These are phyloP conservation scores for Yamadazyma jaroonii DNA, from an alignment of 1,139 yeast genomes.

Conservation along the genomic window DNA sequence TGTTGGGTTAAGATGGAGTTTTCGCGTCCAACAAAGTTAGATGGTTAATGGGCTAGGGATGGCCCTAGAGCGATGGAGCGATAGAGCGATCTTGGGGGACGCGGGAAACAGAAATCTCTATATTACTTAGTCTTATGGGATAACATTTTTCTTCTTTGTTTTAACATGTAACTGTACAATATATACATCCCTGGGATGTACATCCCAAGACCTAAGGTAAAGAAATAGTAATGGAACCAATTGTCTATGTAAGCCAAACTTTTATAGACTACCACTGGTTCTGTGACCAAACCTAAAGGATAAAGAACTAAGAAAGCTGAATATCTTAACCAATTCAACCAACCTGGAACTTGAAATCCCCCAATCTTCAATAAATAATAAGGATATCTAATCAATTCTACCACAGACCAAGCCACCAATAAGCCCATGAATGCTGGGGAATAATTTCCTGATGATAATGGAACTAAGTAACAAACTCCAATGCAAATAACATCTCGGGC, in stretches of 20 bases:
- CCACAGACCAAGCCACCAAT: conserved; percentile 32
- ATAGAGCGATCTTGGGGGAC: too few species aligned
- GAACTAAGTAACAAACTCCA: conserved; percentile 30
- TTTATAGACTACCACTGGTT: conserved; percentile 28
- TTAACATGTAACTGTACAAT: conserved; percentile 33
- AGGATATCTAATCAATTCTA: conserved; percentile 32
- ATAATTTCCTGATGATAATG: conserved; percentile 33
- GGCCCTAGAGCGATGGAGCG: too few species aligned
- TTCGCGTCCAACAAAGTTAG: neutral
- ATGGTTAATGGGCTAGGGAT: too few species aligned
- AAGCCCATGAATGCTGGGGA: conserved; percentile 23
- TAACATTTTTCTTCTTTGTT: conserved; percentile 24
- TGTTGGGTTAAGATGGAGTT: neutral
- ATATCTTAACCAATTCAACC: conserved; percentile 31
- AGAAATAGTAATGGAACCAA: conserved; percentile 21
- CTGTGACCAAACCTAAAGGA: conserved; percentile 33
- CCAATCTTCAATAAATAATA: conserved; percentile 23
- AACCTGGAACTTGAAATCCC: conserved; percentile 16
- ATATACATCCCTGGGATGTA: conserved; percentile 34
- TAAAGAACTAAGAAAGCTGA: conserved; percentile 32
- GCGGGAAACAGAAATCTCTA: too few species aligned
- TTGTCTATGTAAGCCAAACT: conserved; percentile 15
- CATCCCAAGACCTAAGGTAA: conserved; percentile 24
- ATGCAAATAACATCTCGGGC: conserved; percentile 32
- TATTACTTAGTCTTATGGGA: neutral